Evolutionary conservation across 2,329 filamentous ascomycete genomes (phyloP), one percentile per base, ranked within the genome.

Genomic region (Pyricularia sp.): DNA sequence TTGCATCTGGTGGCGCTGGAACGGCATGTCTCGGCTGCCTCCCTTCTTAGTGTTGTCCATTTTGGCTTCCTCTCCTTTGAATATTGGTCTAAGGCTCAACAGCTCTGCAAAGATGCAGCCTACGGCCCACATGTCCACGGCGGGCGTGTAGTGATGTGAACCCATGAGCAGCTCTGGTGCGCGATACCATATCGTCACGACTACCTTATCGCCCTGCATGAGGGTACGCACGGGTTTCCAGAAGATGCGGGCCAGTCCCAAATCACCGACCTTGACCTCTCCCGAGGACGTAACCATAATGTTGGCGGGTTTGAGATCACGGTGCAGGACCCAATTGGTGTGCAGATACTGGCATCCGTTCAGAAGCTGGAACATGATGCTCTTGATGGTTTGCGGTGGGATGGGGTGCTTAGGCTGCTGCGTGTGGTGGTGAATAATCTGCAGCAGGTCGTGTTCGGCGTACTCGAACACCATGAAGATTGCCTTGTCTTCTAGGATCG

Each of bases 391-490:
- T 28, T 88, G 84, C 0, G 94, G 91, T 0, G 94, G 93, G 70
- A 99, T 97, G 6, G 92, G 90, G 73, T 95, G 92, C 30, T 94
- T 86, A 31, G 93, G 90, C 69, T 94, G 91, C 77, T 97, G 91
- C 1, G 92, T 97, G 79, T 99, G 95, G 77, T 98, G 94, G 77
- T 99, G 95, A 73, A 99, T 97, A 77, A 99, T 98, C 78, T 99
- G 95, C 4, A 99, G 84, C 55, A 99, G 82, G 79, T 99, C 95
- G 78, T 99, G 95, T 79, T 99, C 95, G 73, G 95, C 95, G 78
- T 97, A 99, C 79, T 98, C 95, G 74, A 99, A 98, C 1, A 99
- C 94, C 91, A 99, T 99, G 80, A 94, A 99, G 78, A 99, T 98
- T 81, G 94, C 97, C 82, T 98, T 98, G 79, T 97, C 94, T 80